Evolutionary conservation across 2,329 filamentous ascomycete genomes (phyloP).

Genomic region (Fusarium acutatum): DNA sequence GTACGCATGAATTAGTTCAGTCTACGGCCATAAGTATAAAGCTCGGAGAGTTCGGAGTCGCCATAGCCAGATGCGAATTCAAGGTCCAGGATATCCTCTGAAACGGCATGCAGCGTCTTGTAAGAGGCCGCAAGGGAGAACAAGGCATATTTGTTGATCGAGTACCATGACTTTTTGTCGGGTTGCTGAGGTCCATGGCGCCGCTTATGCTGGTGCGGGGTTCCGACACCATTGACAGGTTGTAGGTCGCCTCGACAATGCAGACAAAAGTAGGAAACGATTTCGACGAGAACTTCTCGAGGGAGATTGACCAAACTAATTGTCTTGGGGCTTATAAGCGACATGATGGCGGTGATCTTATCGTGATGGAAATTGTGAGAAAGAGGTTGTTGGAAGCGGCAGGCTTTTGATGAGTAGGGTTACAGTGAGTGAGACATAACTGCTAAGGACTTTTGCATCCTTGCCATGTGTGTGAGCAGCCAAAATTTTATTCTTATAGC

Average conservation of each 20-base stretch:
- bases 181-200: not conserved
- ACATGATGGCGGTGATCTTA: not conserved
- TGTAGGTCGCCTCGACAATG: not conserved
- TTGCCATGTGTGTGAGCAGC: too few relatives aligned
- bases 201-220: not conserved
- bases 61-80: not conserved
- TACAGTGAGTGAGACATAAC: too few relatives aligned
- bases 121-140: not conserved
- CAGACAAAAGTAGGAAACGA: not conserved
- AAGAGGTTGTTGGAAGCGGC: not conserved
- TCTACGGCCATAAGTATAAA: not conserved
- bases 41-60: fast-evolving
- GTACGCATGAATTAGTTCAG: not conserved
- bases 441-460: too few relatives aligned
- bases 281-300: not conserved
- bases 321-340: not conserved
- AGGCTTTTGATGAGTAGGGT: too few relatives aligned
- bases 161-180: not conserved
- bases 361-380: fast-evolving
- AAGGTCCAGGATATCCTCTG: not conserved
- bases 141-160: not conserved
- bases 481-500: too few relatives aligned
- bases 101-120: fast-evolving
- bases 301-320: fast-evolving
- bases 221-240: not conserved